Percentiles rank a stretch among this genome's conserved stretches.
These are phyloP conservation scores for Trichoderma hamatum DNA, from an alignment of 2,329 filamentous ascomycete genomes.

Conservation along the genomic window DNA sequence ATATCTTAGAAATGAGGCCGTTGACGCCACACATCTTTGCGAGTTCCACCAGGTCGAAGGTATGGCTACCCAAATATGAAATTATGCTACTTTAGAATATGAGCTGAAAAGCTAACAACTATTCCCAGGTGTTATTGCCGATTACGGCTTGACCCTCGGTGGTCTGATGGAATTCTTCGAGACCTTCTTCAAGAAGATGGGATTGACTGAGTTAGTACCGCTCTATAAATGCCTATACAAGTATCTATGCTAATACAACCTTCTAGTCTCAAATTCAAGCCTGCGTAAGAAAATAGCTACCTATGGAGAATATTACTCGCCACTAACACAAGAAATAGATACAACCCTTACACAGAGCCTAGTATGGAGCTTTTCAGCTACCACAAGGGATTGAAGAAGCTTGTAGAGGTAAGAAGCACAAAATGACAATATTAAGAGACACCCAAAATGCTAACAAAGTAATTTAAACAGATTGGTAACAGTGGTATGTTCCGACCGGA, in stretches of 20 bases:
- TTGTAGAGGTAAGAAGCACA: slow-evolving; percentile 64
- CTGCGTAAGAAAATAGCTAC: slow-evolving; percentile 55
- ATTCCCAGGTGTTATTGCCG: slow-evolving; percentile 73
- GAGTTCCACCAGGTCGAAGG: slow-evolving; percentile 99
- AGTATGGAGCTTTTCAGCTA: slow-evolving; percentile 98
- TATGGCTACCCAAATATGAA: neutral
- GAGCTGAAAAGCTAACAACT: neutral
- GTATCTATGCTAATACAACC: neutral
- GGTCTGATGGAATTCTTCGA: slow-evolving; percentile 93
- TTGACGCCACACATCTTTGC: slow-evolving; percentile 93
- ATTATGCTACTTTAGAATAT: neutral
- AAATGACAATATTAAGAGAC: rapidly evolving
- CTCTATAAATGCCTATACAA: neutral
- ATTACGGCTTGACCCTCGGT: slow-evolving; percentile 89
- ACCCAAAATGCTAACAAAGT: neutral
- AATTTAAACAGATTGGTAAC: slow-evolving; percentile 71
- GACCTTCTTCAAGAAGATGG: slow-evolving; percentile 96
- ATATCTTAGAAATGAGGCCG: slow-evolving; percentile 73
- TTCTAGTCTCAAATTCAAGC: slow-evolving; percentile 80
- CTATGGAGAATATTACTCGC: neutral
- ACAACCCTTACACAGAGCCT: slow-evolving; percentile 94
- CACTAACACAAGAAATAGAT: slow-evolving; percentile 40
- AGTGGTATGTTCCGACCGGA: slow-evolving; percentile 98
- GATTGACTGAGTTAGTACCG: slow-evolving; percentile 59
- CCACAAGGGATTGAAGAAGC: slow-evolving; percentile 84